Evolutionary conservation across 495 filamentous ascomycete genomes (phyloP).

Genomic region (Aspergillus conjunctus): DNA sequence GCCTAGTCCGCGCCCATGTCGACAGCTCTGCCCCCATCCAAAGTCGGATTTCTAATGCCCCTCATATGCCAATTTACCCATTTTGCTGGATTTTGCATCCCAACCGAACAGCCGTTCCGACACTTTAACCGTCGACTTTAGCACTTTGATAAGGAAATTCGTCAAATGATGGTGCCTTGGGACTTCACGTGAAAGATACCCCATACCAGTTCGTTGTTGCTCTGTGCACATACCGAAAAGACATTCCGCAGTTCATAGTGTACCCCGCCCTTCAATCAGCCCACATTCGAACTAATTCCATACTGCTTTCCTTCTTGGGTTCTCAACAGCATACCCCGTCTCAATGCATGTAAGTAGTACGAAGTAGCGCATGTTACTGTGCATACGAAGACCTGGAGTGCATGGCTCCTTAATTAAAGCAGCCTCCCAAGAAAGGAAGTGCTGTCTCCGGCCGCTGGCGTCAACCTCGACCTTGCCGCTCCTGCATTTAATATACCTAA

Average conservation of each 20-base stretch:
- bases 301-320: background rate
- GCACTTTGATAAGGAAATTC: no score
- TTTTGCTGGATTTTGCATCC: no score
- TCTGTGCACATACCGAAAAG: no score
- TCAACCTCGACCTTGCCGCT: slow-evolving; percentile 5
- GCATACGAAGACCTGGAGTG: slow-evolving; percentile 13
- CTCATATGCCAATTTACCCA: no score
- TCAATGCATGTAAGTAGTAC: slow-evolving; percentile 1
- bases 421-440: background rate
- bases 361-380: background rate
- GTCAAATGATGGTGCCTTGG: no score
- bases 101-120: no score
- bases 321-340: background rate
- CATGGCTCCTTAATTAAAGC: background rate
- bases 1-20: no score
- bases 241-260: background rate
- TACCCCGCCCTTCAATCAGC: background rate
- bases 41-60: no score
- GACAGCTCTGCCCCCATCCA: no score
- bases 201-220: no score
- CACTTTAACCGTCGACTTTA: no score
- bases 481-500: background rate
- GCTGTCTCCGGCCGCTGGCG: background rate
- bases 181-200: no score
- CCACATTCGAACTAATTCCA: background rate